Evolutionary conservation across 2,329 filamentous ascomycete species (phyloP), one percentile per base, ranked within the genome.

Genomic region (Arthrobotrys entomopaga): DNA sequence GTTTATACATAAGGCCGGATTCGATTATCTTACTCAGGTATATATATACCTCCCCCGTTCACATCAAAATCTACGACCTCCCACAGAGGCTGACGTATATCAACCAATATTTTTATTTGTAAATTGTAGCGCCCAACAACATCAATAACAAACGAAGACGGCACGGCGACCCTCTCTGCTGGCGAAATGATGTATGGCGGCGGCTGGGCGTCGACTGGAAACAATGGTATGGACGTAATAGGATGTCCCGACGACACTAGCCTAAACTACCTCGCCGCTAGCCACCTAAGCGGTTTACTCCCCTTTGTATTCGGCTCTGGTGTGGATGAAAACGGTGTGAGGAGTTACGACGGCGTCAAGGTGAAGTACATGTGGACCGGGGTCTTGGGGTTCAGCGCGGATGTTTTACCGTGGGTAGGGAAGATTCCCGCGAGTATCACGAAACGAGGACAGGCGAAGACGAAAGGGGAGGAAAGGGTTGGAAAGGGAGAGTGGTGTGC

Each of bases 111-210:
- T 10, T 22, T 13, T 19, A 40, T 29, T 6, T 7, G 10, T 34
- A 7, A 29, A 3, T 34, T 19, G 19, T 40, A 75, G 59, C 71
- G 65, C 15, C 58, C 65, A 1, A 71, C 46, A 0, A 67, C 59
- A 38, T 38, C 42, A 15, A 57, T 3, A 42, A 71, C 0, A 77
- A 80, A n/a, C 79, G 80, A 1, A 34, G 70, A 74, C 20, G 63
- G 63, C 1, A 74, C 70, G 48, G 75, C 76, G 52, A 64, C 61
- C 13, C 49, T 60, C 40, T 46, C 7, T 20, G 53, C 52, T 10
- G 82, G 84, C 0, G 84, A 86, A 65, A 79, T 88, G 70, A 85
- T 88, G 83, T 78, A 86, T 1, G 86, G 86, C 1, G 86, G 87
- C 0, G 87, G 85, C 0, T 84, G 86, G 64, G 80, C 81, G 3